Percentiles rank a stretch among this genome's conserved stretches.
These are phyloP conservation scores for Phaffomyces opuntiae DNA, from an alignment of 805 yeast species.

Conservation along the genomic window DNA sequence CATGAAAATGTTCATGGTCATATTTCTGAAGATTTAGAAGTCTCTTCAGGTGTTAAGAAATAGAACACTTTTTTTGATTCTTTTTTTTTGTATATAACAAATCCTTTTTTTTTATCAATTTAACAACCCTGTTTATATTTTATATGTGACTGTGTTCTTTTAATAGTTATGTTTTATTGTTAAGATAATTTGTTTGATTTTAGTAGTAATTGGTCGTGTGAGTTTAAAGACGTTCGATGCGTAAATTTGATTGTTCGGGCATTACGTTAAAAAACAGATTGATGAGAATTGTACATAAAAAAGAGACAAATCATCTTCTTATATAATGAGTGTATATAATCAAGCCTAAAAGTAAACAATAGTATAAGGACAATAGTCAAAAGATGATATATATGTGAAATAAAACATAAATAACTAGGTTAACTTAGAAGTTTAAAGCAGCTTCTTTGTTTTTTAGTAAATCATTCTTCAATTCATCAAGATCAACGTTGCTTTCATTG, in stretches of 20 bases:
- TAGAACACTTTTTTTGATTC: neutral
- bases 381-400: no score
- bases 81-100: neutral
- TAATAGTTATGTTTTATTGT: no score
- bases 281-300: no score
- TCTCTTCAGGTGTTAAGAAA: slow-evolving; percentile 52
- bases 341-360: no score
- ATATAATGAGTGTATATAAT: no score
- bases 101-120: neutral
- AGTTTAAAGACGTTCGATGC: no score
- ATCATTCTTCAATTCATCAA: slow-evolving; percentile 28
- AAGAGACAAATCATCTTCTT: no score
- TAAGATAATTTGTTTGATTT: no score
- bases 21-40: slow-evolving; percentile 53
- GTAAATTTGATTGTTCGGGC: no score
- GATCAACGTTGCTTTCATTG: slow-evolving; percentile 11
- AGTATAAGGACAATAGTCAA: neutral
- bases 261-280: no score
- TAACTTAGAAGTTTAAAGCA: slow-evolving; percentile 8
- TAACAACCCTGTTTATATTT: neutral
- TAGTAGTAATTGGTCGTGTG: no score
- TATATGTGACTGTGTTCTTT: no score
- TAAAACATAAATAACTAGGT: neutral
- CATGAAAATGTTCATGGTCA: slow-evolving; percentile 64
- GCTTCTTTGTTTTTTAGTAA: slow-evolving; percentile 25